Conservation (phyloP, 2,329 filamentous ascomycete genomes). For the Penicillium aurantiogriseum region DNA sequence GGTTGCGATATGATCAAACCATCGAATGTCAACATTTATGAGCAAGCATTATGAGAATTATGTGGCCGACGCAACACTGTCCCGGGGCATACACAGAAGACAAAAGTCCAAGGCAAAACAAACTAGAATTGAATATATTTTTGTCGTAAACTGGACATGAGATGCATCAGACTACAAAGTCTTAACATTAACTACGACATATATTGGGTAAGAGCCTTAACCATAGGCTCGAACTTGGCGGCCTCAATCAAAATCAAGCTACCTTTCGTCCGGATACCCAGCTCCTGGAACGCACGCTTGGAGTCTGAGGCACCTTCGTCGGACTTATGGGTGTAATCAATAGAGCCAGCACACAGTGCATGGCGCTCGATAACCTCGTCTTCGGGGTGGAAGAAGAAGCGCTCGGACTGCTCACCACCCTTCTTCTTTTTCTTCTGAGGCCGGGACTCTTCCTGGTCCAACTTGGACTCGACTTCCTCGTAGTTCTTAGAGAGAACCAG, state of each 20-base stretch:
- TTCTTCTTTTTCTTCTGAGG: conserved; percentile 68
- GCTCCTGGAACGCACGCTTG: conserved; percentile 90
- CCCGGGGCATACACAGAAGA: background rate
- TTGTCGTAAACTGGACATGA: conserved; percentile 23
- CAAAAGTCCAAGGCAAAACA: conserved; percentile 4
- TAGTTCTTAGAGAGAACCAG: conserved; percentile 91
- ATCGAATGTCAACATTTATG: conserved; percentile 9
- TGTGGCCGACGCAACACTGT: background rate
- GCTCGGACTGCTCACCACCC: conserved; percentile 49
- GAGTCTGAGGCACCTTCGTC: conserved; percentile 82
- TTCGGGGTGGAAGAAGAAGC: conserved; percentile 93
- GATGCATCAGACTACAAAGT: conserved; percentile 13
- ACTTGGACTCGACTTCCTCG: conserved; percentile 75
- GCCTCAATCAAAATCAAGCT: conserved; percentile 85
- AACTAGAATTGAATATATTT: conserved; percentile 9
- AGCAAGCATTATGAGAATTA: conserved; percentile 13
- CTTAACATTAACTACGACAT: conserved; percentile 41
- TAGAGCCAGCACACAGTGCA: conserved; percentile 67
- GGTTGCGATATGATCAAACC: conserved; percentile 17
- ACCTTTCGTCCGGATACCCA: conserved; percentile 81
- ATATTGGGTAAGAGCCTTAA: conserved; percentile 74
- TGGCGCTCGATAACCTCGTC: conserved; percentile 84
- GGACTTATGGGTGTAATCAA: conserved; percentile 73
- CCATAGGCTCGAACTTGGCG: conserved; percentile 69
- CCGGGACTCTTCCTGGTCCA: conserved; percentile 65